Evolutionary conservation across 345 rosid genomes (phyloP).

Genomic region (Durio zibethinus): DNA sequence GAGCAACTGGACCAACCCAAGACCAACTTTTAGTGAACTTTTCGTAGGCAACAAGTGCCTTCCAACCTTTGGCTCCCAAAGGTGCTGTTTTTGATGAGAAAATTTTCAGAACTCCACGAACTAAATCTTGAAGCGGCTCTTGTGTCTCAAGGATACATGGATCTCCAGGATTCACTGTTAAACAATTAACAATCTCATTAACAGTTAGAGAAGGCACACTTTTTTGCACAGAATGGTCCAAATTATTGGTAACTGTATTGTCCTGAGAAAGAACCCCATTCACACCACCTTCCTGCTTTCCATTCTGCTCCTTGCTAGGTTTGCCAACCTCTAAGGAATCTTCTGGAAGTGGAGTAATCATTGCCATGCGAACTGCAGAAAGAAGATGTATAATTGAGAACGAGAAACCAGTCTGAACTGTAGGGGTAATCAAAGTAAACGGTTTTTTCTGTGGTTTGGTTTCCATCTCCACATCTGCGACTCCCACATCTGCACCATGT

Average conservation of each 20-base stretch:
- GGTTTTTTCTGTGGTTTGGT: constrained; percentile 76
- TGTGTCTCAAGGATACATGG: constrained; percentile 91
- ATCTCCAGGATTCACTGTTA: constrained; percentile 89
- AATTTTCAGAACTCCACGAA: constrained; percentile 93
- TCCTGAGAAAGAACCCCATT: constrained; percentile 46
- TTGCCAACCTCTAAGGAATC: constrained; percentile 59
- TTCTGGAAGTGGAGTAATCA: constrained; percentile 62
- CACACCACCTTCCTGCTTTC: constrained; percentile 39
- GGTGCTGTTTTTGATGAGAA: constrained; percentile 94
- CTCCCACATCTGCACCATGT: constrained; percentile 41
- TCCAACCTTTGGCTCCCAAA: constrained; percentile 97
- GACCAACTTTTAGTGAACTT: constrained; percentile 82
- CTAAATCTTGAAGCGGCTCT: constrained; percentile 94
- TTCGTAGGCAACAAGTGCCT: constrained; percentile 76
- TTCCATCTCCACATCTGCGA: constrained; percentile 60
- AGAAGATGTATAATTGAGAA: constrained; percentile 96
- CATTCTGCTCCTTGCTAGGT: constrained; percentile 44
- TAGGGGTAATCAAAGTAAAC: constrained; percentile 81
- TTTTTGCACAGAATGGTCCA: constrained; percentile 37
- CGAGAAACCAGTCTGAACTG: constrained; percentile 90
- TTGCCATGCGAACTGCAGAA: constrained; percentile 86
- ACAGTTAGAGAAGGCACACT: constrained; percentile 67
- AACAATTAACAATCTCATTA: constrained; percentile 87
- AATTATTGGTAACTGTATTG: constrained; percentile 39
- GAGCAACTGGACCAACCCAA: constrained; percentile 78